Evolutionary conservation across 768 basidiomycete species (phyloP).

Genomic region (Macrocybe gigantea): DNA sequence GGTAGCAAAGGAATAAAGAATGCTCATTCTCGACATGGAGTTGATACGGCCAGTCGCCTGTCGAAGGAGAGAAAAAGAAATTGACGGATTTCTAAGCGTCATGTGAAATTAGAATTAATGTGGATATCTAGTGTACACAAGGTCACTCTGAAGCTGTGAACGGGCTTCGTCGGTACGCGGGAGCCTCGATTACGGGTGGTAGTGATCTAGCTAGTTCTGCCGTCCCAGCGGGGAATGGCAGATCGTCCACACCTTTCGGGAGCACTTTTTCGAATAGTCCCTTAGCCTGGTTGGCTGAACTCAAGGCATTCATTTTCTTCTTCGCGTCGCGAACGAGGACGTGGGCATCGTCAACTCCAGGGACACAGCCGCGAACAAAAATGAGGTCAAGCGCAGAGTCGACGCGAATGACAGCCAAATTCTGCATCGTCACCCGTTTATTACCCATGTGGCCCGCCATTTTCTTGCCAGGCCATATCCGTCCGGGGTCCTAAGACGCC

Average conservation of each 20-base stretch:
- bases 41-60: conserved; percentile 18
- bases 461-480: conserved; percentile 96
- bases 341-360: conserved; percentile 84
- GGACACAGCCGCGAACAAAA: conserved; percentile 87
- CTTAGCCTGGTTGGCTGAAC: conserved; percentile 60
- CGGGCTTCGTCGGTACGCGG: conserved; percentile 70
- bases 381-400: conserved; percentile 84
- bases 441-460: conserved; percentile 96
- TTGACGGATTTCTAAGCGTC: too few species aligned
- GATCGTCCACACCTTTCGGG: conserved; percentile 73
- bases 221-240: conserved; percentile 94
- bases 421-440: conserved; percentile 76
- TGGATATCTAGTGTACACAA: too few species aligned
- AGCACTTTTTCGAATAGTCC: conserved; percentile 73
- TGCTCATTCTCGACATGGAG: conserved; percentile 16
- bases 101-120: too few species aligned
- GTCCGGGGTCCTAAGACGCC: conserved; percentile 77
- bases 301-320: conserved; percentile 68
- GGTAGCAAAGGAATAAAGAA: not conserved
- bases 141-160: conserved; percentile 66
- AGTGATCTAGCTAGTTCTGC: conserved; percentile 62
- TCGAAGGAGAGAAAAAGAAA: too few species aligned
- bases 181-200: conserved; percentile 64
- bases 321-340: conserved; percentile 86
- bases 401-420: conserved; percentile 83